phyloP scores from a whole-genome alignment of 228 moss, liverwort and hornwort species.

The Sphagnum magellanicum region DNA sequence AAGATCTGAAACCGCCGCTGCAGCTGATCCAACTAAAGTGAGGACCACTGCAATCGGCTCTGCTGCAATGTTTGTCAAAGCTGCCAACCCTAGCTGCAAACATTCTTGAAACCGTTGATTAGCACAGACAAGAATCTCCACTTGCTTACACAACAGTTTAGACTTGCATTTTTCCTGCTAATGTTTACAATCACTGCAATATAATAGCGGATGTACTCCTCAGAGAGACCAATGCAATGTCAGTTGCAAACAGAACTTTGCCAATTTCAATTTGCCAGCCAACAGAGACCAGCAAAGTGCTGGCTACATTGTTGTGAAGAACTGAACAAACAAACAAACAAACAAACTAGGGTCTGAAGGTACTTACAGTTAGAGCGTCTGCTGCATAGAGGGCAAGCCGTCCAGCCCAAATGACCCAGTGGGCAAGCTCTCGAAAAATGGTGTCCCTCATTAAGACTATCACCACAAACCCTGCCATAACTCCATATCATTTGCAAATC shows the following conservation, averaged over 20 bases:
- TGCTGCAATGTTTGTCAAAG: conserved; percentile 28
- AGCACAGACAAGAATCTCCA: background rate
- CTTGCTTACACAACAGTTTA: background rate
- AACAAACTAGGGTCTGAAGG: background rate
- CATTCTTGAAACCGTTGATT: conserved; percentile 1
- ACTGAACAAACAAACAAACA: background rate
- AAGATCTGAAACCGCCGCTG: conserved; percentile 19
- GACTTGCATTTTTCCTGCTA: background rate
- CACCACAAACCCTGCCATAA: conserved; percentile 30
- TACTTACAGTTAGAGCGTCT: conserved; percentile 33
- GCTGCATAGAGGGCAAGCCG: conserved; percentile 24
- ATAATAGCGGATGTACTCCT: background rate
- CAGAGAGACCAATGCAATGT: background rate
- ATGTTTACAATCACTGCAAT: background rate
- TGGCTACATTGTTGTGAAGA: background rate
- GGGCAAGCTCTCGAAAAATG: conserved; percentile 38
- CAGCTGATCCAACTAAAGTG: conserved; percentile 19
- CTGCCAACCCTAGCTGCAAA: conserved; percentile 34
- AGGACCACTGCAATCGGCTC: conserved; percentile 31
- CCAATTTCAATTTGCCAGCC: background rate
- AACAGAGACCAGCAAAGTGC: background rate
- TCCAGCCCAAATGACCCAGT: conserved; percentile 36
- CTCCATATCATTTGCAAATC: conserved; percentile 5
- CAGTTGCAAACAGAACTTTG: background rate
- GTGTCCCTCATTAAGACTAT: conserved; percentile 41